Percentiles rank a stretch among this genome's conserved stretches.
phyloP scores from a whole-genome alignment of 192 early-diverging fungal genomes.

The Entomortierella parvispora region DNA sequence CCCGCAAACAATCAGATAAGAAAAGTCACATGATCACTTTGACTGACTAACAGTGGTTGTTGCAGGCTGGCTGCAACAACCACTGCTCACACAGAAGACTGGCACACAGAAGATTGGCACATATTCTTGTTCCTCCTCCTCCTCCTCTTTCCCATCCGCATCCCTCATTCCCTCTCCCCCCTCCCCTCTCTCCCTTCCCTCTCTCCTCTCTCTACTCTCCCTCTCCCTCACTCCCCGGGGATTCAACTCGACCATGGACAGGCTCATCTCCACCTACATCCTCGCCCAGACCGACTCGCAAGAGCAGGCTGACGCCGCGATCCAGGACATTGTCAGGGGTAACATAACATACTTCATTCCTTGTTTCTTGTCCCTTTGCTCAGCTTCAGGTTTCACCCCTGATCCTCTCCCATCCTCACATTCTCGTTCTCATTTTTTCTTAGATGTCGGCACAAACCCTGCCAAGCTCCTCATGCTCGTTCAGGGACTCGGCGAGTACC shows the following conservation, averaged over 20 bases:
- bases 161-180: no score
- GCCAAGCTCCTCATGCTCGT: conserved; percentile 79
- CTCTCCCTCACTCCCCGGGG: neutral
- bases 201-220: neutral
- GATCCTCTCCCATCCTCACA: no score
- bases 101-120: no score
- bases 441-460: conserved; percentile 60
- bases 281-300: conserved; percentile 52
- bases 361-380: neutral
- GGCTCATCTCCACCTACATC: conserved; percentile 53
- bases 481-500: conserved; percentile 75
- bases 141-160: neutral
- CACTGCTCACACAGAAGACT: no score
- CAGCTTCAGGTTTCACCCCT: no score
- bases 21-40: no score
- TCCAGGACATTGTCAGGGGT: conserved; percentile 53
- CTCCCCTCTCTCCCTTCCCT: neutral
- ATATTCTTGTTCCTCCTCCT: no score
- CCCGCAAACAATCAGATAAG: no score
- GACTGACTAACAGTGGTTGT: no score
- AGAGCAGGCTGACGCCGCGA: conserved; percentile 50
- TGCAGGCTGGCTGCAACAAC: neutral
- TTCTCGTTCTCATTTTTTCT: neutral
- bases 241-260: conserved; percentile 28
- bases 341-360: neutral